Base-by-base conservation (phyloP, 2,329 filamentous ascomycete species). In the Neofusicoccum sp. region DNA sequence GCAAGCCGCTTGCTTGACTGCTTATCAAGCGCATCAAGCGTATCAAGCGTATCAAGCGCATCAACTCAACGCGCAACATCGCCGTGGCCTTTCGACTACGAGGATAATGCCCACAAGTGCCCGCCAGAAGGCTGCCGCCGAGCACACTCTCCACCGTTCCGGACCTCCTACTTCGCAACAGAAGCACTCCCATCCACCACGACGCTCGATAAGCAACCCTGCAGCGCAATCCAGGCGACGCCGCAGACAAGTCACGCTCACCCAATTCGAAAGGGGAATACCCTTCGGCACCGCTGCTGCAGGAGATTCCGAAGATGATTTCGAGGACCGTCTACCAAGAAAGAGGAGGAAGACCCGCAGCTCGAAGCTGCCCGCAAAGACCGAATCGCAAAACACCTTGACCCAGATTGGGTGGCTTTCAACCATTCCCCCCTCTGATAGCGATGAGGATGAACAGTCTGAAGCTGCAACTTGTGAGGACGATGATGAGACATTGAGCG, bases 391-490 rank as follows among this genome's bases (percentile, higher is more conserved):
- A 20, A 56, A 48, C n/a, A 61, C 59, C 6, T 41, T 61, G 2
- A 61, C 59, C 4, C 59, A 61, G 33, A 61, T 61, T 40, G 59
- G 51, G n/a, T 61, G 43, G 43, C 7, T 57, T 6, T 48, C 41
- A 1, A 41, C 36, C 11, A 41, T 47, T 9, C 41, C 38, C 3
- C 41, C 51, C 5, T 56, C 49, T 6, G 49, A 61, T 16, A 34
- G 45, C 16, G 59, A 61, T 6, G 59, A 61, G 6, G 16, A 61
- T 5, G 58, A 51, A 7, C 36, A 41, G 0, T 0, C 1, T 1
- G 45, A 26, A 28, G 40, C 28, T 38, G 26, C 30, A 6, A 45
- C 6, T 8, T 20, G 11, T 11, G 5, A 48, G 16, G 47, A 36
- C 14, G 38, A 20, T 12, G 48, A 56, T 11, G 40, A 38, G 5